A percentile compares a stretch with the other conserved stretches of the same genome.
phyloP scores from a whole-genome alignment of 169 alveolate genomes.

The Fabrea salina region DNA sequence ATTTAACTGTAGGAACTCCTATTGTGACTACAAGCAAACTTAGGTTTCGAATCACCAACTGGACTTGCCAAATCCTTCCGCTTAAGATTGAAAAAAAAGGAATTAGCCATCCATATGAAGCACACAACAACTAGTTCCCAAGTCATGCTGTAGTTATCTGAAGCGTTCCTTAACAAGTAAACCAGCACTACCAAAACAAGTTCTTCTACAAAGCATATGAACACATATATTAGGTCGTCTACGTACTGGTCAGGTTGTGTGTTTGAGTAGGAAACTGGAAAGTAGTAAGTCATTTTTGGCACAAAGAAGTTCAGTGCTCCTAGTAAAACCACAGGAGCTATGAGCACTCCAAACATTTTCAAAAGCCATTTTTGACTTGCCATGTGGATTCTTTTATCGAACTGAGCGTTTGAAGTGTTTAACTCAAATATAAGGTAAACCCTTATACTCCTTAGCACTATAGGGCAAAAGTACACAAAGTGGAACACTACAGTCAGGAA shows the following conservation, averaged over 20 bases:
- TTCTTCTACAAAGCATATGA: conserved; percentile 6
- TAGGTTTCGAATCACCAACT: not conserved
- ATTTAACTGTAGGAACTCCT: not conserved
- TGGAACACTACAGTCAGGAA: no score
- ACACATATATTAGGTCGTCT: not conserved
- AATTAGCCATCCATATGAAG: not conserved
- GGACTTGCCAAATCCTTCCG: not conserved
- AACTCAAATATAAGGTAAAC: no score
- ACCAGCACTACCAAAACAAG: not conserved
- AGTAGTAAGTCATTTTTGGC: not conserved
- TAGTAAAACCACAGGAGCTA: not conserved
- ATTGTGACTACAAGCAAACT: not conserved
- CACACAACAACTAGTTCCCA: conserved; percentile 12
- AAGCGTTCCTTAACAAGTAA: not conserved
- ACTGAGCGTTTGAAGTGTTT: not conserved
- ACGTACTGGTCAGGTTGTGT: not conserved
- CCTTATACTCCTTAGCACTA: no score
- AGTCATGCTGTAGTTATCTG: conserved; percentile 26
- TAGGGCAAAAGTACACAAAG: no score
- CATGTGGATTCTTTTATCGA: not conserved
- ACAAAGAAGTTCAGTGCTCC: not conserved
- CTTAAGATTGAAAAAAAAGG: not conserved
- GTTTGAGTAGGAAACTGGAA: not conserved
- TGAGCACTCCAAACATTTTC: not conserved
- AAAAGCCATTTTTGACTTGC: conserved; percentile 1